Percentiles rank a stretch among this genome's conserved stretches.
Evolutionary conservation across 2,329 filamentous ascomycete species (phyloP).

Genomic region (Fusarium cicatricum): DNA sequence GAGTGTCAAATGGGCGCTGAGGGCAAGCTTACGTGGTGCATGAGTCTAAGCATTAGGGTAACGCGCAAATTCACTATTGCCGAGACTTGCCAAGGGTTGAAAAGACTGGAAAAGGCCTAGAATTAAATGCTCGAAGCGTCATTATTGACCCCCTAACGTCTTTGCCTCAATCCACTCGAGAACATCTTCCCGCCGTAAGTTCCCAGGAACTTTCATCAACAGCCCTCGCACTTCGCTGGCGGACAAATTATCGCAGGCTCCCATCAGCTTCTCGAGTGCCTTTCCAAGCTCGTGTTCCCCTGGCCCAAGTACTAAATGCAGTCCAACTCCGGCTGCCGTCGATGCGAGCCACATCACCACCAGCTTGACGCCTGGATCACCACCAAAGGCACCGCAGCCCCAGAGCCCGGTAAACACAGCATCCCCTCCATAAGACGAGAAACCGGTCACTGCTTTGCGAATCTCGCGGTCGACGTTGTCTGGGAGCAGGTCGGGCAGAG

Average conservation of each 20-base stretch:
- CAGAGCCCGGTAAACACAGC: conserved; percentile 43
- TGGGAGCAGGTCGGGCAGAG: conserved; percentile 40
- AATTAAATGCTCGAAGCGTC: too few relatives aligned
- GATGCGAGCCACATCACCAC: conserved; percentile 46
- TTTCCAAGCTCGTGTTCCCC: conserved; percentile 32
- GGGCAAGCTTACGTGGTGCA: too few relatives aligned
- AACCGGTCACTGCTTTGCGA: conserved; percentile 42
- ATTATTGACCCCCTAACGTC: conserved; percentile 1
- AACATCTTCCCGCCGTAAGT: conserved; percentile 14
- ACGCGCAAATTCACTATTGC: too few relatives aligned
- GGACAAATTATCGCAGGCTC: conserved; percentile 6
- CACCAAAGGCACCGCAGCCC: conserved; percentile 49
- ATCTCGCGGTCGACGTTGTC: conserved; percentile 44
- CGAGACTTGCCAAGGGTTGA: too few relatives aligned
- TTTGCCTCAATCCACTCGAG: conserved; percentile 24
- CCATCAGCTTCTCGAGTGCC: conserved; percentile 8
- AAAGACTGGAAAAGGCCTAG: too few relatives aligned
- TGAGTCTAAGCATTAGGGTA: too few relatives aligned
- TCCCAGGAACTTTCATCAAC: conserved; percentile 12
- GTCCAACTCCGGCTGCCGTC: conserved; percentile 30
- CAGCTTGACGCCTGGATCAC: conserved; percentile 45
- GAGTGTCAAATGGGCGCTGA: too few relatives aligned
- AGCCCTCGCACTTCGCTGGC: conserved; percentile 1
- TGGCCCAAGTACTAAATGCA: conserved; percentile 30
- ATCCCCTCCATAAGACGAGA: conserved; percentile 32